These are phyloP conservation scores for Mycena galopus DNA, from an alignment of 768 basidiomycete species.

Conservation along the genomic window DNA sequence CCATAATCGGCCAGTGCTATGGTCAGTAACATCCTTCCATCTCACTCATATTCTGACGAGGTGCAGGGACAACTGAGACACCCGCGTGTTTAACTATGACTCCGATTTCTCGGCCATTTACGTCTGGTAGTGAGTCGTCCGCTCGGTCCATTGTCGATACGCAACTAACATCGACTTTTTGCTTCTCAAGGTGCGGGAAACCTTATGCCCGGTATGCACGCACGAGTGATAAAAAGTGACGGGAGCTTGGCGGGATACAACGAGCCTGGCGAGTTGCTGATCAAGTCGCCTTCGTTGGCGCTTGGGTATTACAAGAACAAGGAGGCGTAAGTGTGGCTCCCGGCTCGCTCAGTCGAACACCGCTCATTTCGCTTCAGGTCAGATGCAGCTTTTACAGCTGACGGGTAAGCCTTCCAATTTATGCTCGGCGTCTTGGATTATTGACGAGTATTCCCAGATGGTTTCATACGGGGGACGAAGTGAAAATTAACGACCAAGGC, in stretches of 20 bases:
- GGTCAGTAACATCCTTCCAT: conserved; percentile 47
- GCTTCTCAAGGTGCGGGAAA: conserved; percentile 61
- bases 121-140: conserved; percentile 17
- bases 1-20: conserved; percentile 68
- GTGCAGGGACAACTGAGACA: conserved; percentile 74
- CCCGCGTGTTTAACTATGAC: conserved; percentile 65
- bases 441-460: neutral
- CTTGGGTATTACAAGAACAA: conserved; percentile 62
- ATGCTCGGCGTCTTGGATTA: neutral
- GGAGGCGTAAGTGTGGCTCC: conserved; percentile 61
- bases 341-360: neutral
- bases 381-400: conserved; percentile 66
- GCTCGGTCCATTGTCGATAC: neutral
- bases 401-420: neutral
- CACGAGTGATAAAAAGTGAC: conserved; percentile 58
- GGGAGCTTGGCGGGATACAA: conserved; percentile 54
- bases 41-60: neutral
- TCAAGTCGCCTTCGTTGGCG: conserved; percentile 53
- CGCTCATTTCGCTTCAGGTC: conserved; percentile 38
- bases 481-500: neutral
- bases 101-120: conserved; percentile 56
- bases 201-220: conserved; percentile 53
- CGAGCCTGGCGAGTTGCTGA: conserved; percentile 59
- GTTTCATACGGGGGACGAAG: neutral
- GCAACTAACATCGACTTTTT: conserved; percentile 46